A percentile compares a stretch with the other conserved stretches of the same genome.
These are phyloP conservation scores for Nitzschia putrida DNA, from an alignment of 108 stramenopile species.

Conservation along the genomic window DNA sequence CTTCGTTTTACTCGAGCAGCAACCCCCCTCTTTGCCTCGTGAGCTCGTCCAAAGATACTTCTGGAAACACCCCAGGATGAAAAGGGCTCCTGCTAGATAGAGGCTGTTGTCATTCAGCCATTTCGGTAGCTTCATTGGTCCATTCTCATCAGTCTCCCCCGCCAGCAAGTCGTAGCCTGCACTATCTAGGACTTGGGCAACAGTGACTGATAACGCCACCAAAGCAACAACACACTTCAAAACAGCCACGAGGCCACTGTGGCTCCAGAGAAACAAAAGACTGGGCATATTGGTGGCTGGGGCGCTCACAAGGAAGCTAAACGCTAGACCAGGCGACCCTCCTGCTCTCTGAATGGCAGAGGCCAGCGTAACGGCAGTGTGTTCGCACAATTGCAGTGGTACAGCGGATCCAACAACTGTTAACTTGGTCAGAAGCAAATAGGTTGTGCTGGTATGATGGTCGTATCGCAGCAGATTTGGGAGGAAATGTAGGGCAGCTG, in stretches of 20 bases:
- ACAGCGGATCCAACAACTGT: conserved; percentile 21
- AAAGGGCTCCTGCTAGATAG: neutral
- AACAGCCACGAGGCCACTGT: neutral
- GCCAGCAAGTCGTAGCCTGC: conserved; percentile 21
- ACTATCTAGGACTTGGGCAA: conserved; percentile 31
- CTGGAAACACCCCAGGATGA: neutral
- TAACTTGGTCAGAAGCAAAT: conserved; percentile 1
- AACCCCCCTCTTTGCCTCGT: neutral
- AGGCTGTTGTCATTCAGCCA: neutral
- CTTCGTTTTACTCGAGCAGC: neutral
- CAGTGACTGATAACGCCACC: conserved; percentile 13
- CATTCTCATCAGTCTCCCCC: neutral
- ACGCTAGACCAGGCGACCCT: conserved; percentile 38
- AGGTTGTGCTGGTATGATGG: neutral
- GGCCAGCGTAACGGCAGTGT: conserved; percentile 35
- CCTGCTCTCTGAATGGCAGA: conserved; percentile 36
- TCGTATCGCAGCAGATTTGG: conserved; percentile 3
- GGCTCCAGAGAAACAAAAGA: conserved; percentile 8
- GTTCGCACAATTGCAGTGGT: conserved; percentile 46
- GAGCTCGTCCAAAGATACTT: neutral
- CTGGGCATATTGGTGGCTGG: conserved; percentile 41
- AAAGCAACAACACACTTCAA: conserved; percentile 9
- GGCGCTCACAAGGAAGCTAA: conserved; percentile 37
- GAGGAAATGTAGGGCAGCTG: conserved; percentile 26
- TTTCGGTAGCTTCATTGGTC: neutral